Base-by-base conservation (phyloP, 257 asterid species). In the Scutellaria galericulata region DNA sequence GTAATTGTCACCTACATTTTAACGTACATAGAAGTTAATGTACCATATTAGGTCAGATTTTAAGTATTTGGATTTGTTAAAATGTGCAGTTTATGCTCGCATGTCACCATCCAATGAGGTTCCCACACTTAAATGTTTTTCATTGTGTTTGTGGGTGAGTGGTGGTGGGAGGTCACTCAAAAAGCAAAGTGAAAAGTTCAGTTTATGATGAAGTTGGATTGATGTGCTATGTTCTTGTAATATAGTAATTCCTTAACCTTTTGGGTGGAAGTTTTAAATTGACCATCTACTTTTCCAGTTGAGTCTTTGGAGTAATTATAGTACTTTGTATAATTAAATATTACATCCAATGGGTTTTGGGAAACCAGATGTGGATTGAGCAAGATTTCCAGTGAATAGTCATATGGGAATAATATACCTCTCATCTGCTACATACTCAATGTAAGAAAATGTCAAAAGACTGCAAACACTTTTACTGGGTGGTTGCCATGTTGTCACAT, bases 21-120 rank as follows among this genome's bases (percentile, higher is more conserved):
- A 52, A 12, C 11, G 47, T 20, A 10, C 56, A 13, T 55, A 11
- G 24, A 61, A 45, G 52, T 66, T 69, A 12, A 7, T 22, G 45
- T 52, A 37, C 45, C n/a, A 7, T 8, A 14, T 66, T 7, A 61
- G 50, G 35, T 50, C 27, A 11, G 66, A 67, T 47, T 42, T 45
- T 27, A 8, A 63, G 20, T 75, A 59, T 6, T 35, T 46, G 60
- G 60, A 44, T 53, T 41, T 66, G 48, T 63, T 64, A 45, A 54
- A 47, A 22, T 68, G 20, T 41, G 54, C 56, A 8, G 27, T 75
- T 50, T 9, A 20, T 27, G 53, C 63, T 5, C 41, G 67, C 18
- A 9, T 57, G 41, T 20, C 20, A 11, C 40, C 50, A 37, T 61
- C 45, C 45, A 22, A 20, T 59, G 52, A 9, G 51, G 27, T 74